Base-by-base conservation (phyloP, 2,329 filamentous ascomycete genomes). In the Fusarium secorum region DNA sequence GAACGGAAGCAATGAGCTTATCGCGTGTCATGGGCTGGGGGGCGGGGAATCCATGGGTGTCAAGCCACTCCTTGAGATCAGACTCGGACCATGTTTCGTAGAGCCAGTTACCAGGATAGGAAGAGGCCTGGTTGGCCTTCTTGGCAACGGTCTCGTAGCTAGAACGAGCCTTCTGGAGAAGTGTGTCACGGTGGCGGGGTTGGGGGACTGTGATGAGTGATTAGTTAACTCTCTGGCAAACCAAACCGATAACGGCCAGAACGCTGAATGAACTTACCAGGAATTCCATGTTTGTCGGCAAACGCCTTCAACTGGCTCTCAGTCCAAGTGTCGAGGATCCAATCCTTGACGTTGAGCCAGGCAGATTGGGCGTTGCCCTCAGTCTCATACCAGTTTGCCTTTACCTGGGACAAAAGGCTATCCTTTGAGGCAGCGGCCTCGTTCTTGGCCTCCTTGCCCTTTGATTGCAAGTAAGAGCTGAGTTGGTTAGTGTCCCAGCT, bases 41-140 rank as follows among this genome's bases (percentile, higher is more conserved):
- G 59, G 89, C 93, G 17, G 93, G 91, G 81, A 95, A 90, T 55
- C 96, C 96, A 74, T 94, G 90, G 73, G 91, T 91, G 77, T 98
- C 96, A 49, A 98, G 91, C 92, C 93, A 99, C 73, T 93, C 88
- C 86, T 98, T 98, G 70, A 97, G 84, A 53, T 98, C 95, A 72
- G 95, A 98, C 72, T 97, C 93, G 56, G 93, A 91, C 96, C 96
- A 99, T 11, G 91, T 86, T 66, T 90, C 87, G 79, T 98, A 99
- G 45, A 98, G 85, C 96, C 96, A 98, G 83, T 98, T 90, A 41
- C 96, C 96, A 36, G 96, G 96, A 78, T 98, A 98, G n/a, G 89
- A 83, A 56, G 89, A 84, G 18, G 93, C 91, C 82, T 98, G 91
- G 66, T 93, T 93, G 15, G 80, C 79, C 81, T 90, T 90, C 81